These are phyloP conservation scores for Kluyveromyces aestuarii DNA, from an alignment of 805 yeast species.

Conservation along the genomic window DNA sequence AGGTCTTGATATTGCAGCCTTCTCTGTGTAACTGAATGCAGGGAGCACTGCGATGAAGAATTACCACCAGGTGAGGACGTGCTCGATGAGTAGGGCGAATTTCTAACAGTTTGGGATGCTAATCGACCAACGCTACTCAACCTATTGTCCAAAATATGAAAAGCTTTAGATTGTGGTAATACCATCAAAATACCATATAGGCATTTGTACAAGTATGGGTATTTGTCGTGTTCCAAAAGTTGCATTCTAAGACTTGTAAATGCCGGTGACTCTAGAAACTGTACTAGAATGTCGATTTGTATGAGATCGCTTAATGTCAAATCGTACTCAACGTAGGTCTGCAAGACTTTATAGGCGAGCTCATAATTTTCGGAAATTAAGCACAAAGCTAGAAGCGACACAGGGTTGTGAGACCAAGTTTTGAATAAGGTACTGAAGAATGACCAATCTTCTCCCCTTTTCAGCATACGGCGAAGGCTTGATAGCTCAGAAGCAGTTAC, in stretches of 20 bases:
- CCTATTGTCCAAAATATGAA: conserved; percentile 69
- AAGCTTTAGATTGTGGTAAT: conserved; percentile 88
- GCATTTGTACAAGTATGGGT: conserved; percentile 77
- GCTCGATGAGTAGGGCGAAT: background rate
- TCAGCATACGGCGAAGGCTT: conserved; percentile 57
- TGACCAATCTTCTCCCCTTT: conserved; percentile 58
- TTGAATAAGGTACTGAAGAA: conserved; percentile 71
- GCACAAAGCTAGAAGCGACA: conserved; percentile 80
- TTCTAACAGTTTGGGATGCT: conserved; percentile 14
- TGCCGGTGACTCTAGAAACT: conserved; percentile 84
- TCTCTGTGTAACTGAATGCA: conserved; percentile 20
- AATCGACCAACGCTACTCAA: conserved; percentile 36
- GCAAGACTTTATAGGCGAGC: conserved; percentile 73
- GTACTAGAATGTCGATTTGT: conserved; percentile 84
- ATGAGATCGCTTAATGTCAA: conserved; percentile 62
- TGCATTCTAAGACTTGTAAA: conserved; percentile 82
- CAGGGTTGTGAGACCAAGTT: conserved; percentile 88
- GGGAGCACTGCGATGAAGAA: conserved; percentile 11
- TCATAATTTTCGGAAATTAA: conserved; percentile 82
- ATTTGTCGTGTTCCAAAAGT: conserved; percentile 74
- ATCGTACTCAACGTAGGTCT: conserved; percentile 74
- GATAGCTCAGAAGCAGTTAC: conserved; percentile 78
- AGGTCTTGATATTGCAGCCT: conserved; percentile 20
- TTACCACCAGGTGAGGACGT: conserved; percentile 1
- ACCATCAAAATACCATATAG: conserved; percentile 89